Evolutionary conservation across 805 yeast genomes (phyloP), one percentile per base, ranked within the genome.

Genomic region (Monosporozyma yasuniensis): DNA sequence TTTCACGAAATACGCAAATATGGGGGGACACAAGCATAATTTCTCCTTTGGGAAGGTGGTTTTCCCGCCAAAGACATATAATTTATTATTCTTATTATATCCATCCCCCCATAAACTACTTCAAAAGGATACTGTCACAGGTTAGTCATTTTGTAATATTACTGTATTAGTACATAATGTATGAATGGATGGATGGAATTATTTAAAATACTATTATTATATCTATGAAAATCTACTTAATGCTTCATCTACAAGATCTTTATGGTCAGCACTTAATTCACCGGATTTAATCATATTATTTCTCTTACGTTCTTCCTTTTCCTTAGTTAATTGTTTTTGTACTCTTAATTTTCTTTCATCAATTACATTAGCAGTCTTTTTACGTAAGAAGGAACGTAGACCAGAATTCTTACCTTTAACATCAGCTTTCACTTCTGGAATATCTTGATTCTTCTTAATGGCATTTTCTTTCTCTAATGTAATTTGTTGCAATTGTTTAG

Each of bases 391-490:
- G 49, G 82, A 78, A 64, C 96, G 82, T 52, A 91, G 70, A 1
- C 89, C 82, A 8, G 97, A 87, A 69, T 89, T 87, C 67, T 85
- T 85, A 45, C 87, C 85, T 62, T 80, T 81, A 37, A 81, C 81
- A 28, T 81, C 81, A 2, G 95, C 86, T 55, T 78, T 78, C 14
- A 84, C 71, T 51, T 73, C 75, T 51, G 80, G 74, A 54, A 82
- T 80, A 32, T 71, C 74, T 21, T 74, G 76, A 37, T 70, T 72
- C 3, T 69, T 73, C 34, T 70, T 70, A 18, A 60, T 54, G 50
- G 64, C 68, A 37, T 61, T 64, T 46, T 63, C 61, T 14, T 64
- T 63, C 34, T 65, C 56, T 47, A 68, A 44, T 0, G 72, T 68
- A 37, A 76, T 56, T 53, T 75, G 78, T 18, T 73, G 71, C 41